Base-by-base conservation (phyloP, 305 asterid genomes). In the Rubia balearica region DNA sequence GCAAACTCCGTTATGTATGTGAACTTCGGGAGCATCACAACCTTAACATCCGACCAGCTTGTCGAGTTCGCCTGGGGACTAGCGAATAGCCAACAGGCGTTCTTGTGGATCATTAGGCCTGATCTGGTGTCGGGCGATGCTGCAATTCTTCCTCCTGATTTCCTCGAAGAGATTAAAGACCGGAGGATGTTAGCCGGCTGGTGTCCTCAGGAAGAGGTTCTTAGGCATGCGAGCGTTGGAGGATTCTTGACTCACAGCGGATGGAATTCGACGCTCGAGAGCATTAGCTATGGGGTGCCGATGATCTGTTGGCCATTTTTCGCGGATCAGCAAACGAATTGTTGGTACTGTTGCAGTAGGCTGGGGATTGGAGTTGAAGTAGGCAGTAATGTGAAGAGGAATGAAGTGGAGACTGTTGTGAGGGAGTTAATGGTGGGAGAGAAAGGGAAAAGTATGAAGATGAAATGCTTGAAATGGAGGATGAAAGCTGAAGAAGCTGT, bases 241-340 rank as follows among this genome's bases (percentile, higher is more conserved):
- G 62, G 62, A 22, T 57, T 57, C 62, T 22, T 57, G 62, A 57
- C 62, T 57, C 62, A 57, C 62, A 57, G 36, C 16, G 62, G 62
- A 9, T 57, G 62, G 62, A 57, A 57, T 22, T 57, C 62, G 33
- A 57, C 36, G 0, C 62, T 57, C 8, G 62, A 57, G 8, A 57
- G 62, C 62, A 57, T 57, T 3, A 22, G 62, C 7, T 57, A 19
- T 22, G 62, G 62, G 36, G 62, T 57, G 62, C 36, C 62, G 6
- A 57, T 57, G 62, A 57, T 57, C 36, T 21, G 62, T 8, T 57
- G 62, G 62, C 62, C 62, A 12, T 57, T 57, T 57, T 57, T 57
- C 16, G 16, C 62, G 16, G 62, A 57, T 19, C 62, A 57, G 16
- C 62, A 8, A 57, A 57, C 62, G 1, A 57, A 57, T 22, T 57